Evolutionary conservation across 1,284 basidiomycete genomes (phyloP).

Genomic region (Ustilago lituana): DNA sequence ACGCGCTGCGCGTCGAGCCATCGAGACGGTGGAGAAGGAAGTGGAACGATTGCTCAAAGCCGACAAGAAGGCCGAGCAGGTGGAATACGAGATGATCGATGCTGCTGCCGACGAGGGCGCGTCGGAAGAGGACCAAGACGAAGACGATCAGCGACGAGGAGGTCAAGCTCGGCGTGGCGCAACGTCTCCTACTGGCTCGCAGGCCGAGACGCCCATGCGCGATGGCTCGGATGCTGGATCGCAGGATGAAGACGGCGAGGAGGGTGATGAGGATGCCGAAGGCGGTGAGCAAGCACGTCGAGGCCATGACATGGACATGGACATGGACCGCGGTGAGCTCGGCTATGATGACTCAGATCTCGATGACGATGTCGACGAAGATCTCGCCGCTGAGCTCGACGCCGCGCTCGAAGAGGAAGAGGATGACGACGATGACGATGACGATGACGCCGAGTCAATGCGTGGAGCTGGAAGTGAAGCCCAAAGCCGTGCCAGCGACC

Average conservation of each 20-base stretch:
- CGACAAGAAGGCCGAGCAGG: slow-evolving; percentile 81
- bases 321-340: slow-evolving; percentile 67
- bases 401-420: slow-evolving; percentile 68
- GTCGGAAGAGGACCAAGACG: slow-evolving; percentile 49
- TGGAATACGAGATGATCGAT: slow-evolving; percentile 68
- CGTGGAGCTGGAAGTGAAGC: slow-evolving; percentile 63
- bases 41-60: slow-evolving; percentile 89
- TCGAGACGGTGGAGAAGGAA: slow-evolving; percentile 96
- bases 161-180: slow-evolving; percentile 44
- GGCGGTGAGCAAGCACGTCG: slow-evolving; percentile 11
- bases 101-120: slow-evolving; percentile 59
- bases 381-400: slow-evolving; percentile 69
- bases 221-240: slow-evolving; percentile 29
- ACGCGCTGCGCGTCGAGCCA: slow-evolving; percentile 85
- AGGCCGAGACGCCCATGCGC: slow-evolving; percentile 38
- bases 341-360: slow-evolving; percentile 71
- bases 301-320: slow-evolving; percentile 56
- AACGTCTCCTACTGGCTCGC: slow-evolving; percentile 42
- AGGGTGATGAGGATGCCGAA: slow-evolving; percentile 11
- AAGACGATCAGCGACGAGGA: slow-evolving; percentile 43
- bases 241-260: slow-evolving; percentile 28
- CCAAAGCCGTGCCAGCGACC: slow-evolving; percentile 54
- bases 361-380: slow-evolving; percentile 73
- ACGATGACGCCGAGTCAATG: slow-evolving; percentile 70
- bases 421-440: slow-evolving; percentile 74